Percentiles rank a stretch among this genome's conserved stretches.
phyloP scores from a whole-genome alignment of 192 early-diverging fungal genomes.

The Polychytrium aggregatum region DNA sequence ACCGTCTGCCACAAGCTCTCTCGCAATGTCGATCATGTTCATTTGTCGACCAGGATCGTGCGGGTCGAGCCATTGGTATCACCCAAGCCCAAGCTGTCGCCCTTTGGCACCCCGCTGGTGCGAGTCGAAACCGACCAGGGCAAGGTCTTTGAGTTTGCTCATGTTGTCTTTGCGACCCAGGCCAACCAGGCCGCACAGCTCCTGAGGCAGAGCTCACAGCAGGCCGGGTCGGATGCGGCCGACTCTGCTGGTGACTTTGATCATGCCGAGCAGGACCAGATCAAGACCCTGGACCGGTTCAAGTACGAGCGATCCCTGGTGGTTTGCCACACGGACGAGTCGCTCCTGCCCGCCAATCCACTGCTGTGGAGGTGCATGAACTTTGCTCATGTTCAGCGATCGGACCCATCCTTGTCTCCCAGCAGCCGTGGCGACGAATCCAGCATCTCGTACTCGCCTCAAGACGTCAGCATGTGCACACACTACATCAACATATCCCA shows the following conservation, averaged over 20 bases:
- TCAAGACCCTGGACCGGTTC: conserved; percentile 20
- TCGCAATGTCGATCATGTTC: no score
- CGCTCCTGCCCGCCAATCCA: conserved; percentile 26
- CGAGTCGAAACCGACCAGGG: conserved; percentile 9
- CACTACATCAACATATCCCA: conserved; percentile 26
- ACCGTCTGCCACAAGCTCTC: no score
- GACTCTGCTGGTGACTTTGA: neutral
- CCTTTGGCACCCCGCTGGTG: no score
- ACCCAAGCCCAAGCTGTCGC: no score
- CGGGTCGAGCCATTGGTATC: no score
- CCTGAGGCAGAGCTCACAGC: no score
- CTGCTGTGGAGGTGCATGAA: conserved; percentile 33
- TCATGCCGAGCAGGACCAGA: conserved; percentile 1
- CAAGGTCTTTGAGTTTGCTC: conserved; percentile 12
- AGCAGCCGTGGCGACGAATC: neutral
- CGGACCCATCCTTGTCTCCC: neutral
- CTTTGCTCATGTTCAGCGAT: conserved; percentile 12
- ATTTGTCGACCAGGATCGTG: no score
- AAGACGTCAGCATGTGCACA: conserved; percentile 20
- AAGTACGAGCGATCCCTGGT: conserved; percentile 27
- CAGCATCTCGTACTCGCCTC: conserved; percentile 12
- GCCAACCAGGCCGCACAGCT: conserved; percentile 31
- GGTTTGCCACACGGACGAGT: conserved; percentile 36
- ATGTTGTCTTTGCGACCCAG: conserved; percentile 42
- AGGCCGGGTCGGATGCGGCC: no score